Evolutionary conservation across 768 basidiomycete species (phyloP).

Genomic region (Serendipita indica): DNA sequence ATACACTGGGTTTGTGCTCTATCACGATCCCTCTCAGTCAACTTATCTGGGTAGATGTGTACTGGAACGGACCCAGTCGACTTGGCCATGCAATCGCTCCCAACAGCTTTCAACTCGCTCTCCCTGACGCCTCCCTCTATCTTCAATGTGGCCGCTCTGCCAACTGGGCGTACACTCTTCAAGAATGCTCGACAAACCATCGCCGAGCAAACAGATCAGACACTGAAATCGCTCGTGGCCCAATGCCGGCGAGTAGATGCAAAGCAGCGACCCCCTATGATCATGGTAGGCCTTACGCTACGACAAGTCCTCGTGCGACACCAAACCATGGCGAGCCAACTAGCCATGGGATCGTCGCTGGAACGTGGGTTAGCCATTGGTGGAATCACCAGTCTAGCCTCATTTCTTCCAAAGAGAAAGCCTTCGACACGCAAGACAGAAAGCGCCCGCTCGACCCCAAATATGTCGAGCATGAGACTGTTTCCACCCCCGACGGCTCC

Average conservation of each 20-base stretch:
- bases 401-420: too few species aligned
- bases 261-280: neutral
- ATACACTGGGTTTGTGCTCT: conserved; percentile 4
- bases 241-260: neutral
- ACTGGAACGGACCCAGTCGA: neutral
- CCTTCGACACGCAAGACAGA: too few species aligned
- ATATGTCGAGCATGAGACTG: too few species aligned
- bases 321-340: too few species aligned
- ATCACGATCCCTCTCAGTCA: too few species aligned
- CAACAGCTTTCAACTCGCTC: neutral
- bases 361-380: too few species aligned
- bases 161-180: neutral
- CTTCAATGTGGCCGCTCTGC: neutral
- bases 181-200: neutral
- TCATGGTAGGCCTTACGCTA: neutral
- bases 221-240: neutral
- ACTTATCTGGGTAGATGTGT: too few species aligned
- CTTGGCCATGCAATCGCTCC: neutral
- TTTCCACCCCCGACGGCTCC: too few species aligned
- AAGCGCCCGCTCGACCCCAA: too few species aligned
- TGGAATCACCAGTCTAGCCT: too few species aligned
- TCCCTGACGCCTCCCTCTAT: neutral
- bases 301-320: conserved; percentile 1
- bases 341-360: too few species aligned
- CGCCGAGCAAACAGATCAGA: neutral